phyloP scores from a whole-genome alignment of 2,329 filamentous ascomycete genomes.

The Fusarium sambucinum region DNA sequence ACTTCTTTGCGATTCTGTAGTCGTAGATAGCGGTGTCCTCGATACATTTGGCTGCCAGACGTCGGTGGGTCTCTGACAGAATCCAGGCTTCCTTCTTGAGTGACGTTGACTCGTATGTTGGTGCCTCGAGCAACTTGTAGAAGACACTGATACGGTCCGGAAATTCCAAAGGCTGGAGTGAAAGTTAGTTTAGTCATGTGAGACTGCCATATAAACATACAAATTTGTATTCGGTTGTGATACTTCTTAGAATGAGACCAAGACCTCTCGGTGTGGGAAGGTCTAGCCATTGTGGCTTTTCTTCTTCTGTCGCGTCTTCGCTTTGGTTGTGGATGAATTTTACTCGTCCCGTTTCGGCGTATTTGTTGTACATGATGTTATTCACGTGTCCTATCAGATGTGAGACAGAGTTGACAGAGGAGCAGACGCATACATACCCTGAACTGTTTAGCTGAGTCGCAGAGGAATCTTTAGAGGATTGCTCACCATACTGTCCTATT shows the following conservation, averaged over 20 bases:
- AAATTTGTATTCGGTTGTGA: slow-evolving; percentile 36
- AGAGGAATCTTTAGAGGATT: accelerated
- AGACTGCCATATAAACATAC: background rate
- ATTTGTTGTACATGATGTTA: slow-evolving; percentile 39
- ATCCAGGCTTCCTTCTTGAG: slow-evolving; percentile 37
- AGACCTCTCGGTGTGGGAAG: slow-evolving; percentile 11
- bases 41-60: slow-evolving; percentile 26
- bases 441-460: accelerated
- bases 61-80: slow-evolving; percentile 24
- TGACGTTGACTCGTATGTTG: slow-evolving; percentile 28
- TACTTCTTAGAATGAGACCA: slow-evolving; percentile 35
- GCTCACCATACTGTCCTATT: slow-evolving; percentile 36
- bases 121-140: slow-evolving; percentile 26
- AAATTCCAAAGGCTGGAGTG: slow-evolving; percentile 19
- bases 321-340: slow-evolving; percentile 27
- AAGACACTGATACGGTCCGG: slow-evolving; percentile 28
- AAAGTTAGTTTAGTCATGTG: background rate
- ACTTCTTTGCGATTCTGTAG: slow-evolving; percentile 18
- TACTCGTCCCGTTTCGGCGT: slow-evolving; percentile 31
- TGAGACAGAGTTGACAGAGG: background rate
- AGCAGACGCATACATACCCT: background rate
- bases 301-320: slow-evolving; percentile 7
- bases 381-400: slow-evolving; percentile 26
- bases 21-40: slow-evolving; percentile 37
- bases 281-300: slow-evolving; percentile 28